Conservation (phyloP, 1,139 yeast genomes). For the Debaryomyces udenii region DNA sequence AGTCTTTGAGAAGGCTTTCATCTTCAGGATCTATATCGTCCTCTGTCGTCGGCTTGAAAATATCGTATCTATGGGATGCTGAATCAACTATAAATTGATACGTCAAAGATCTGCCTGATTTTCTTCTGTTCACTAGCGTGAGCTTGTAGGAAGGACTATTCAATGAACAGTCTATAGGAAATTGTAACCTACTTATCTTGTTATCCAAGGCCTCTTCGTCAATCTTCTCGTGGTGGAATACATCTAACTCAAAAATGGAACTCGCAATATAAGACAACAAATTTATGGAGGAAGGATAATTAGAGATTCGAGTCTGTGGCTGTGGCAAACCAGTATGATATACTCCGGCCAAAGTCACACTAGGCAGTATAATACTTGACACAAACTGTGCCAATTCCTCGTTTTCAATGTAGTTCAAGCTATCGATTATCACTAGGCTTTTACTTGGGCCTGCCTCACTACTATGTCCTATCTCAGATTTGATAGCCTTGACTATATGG, state of each 20-base stretch:
- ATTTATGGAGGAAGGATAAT: constrained; percentile 55
- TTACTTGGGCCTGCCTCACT: constrained; percentile 20
- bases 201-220: constrained; percentile 56
- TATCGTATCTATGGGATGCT: constrained; percentile 51
- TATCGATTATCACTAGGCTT: constrained; percentile 60
- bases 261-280: constrained; percentile 72
- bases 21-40: constrained; percentile 32
- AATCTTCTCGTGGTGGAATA: constrained; percentile 27
- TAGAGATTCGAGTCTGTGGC: constrained; percentile 22
- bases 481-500: constrained; percentile 14
- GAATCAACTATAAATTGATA: constrained; percentile 60
- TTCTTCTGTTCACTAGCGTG: constrained; percentile 67
- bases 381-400: constrained; percentile 56
- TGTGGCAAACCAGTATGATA: constrained; percentile 58
- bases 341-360: constrained; percentile 57
- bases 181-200: constrained; percentile 41
- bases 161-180: constrained; percentile 49
- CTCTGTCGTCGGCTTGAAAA: constrained; percentile 28
- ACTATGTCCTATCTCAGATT: not conserved
- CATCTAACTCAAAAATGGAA: constrained; percentile 62
- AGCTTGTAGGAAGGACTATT: constrained; percentile 53
- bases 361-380: constrained; percentile 56
- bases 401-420: constrained; percentile 60
- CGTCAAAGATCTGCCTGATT: constrained; percentile 76
- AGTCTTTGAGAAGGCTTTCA: constrained; percentile 58